Evolutionary conservation across 495 filamentous ascomycete species (phyloP), one percentile per base, ranked within the genome.

Genomic region (Achaetomiella virescens): DNA sequence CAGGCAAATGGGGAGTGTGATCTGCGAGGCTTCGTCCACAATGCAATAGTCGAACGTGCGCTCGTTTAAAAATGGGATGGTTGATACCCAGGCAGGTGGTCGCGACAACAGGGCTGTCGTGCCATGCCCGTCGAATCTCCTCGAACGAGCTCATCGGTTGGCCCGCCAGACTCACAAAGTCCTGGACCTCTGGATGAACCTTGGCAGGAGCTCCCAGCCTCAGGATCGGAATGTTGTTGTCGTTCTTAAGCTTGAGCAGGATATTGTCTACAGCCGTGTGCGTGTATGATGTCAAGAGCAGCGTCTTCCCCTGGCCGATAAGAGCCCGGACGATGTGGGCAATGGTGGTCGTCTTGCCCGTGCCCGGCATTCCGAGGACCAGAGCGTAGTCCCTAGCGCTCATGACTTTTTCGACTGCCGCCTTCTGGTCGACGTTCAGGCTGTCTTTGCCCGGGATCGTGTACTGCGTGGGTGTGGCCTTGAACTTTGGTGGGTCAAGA

Each of bases 201-300:
- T 97, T 97, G 11, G 88, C 83, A 2, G 80, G 69, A 0, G 87
- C 83, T 8, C 93, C 93, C 11, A 98, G 79, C 27, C 93, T 85
- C 20, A 98, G 75, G 54, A 95, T 86, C 25, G 84, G 83, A 49
- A 95, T 86, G 8, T 83, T 86, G 8, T 83, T 79, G 51, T 92
- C 88, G 51, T 85, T 68, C 33, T 85, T 85, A 33, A 97, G 81
- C 70, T 98, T 98, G 38, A 97, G 72, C 4, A 98, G 74, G 61
- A 98, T 98, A 61, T 97, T 98, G 76, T 98, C 93, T 2, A 98
- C 93, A 1, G 93, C 93, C 24, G 91, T 93, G 64, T 98, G 93
- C 0, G 92, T 97, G 70, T 96, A 97, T 0, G 91, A 96, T 10
- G 93, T 93, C 47, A 98, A 72, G 10, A 98, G 75, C 31, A 98